A percentile compares a stretch with the other conserved stretches of the same genome.
Evolutionary conservation across 257 asterid genomes (phyloP).

Genomic region (Cynanchum wilfordii): DNA sequence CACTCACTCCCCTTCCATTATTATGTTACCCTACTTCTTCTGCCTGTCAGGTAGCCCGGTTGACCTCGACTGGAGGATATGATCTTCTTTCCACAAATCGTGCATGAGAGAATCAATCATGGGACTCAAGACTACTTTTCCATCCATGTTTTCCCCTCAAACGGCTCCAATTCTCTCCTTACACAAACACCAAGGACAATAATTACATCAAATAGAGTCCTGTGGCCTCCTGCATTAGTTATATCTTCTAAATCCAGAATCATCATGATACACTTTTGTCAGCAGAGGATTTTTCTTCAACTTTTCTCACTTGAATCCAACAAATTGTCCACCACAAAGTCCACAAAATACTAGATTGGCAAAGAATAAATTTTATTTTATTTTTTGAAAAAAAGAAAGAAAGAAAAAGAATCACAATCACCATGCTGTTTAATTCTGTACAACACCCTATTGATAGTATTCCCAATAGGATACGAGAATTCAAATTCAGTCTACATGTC

Average conservation of each 20-base stretch:
- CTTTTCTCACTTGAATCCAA: neutral
- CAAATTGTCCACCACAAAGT: neutral
- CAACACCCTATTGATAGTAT: neutral
- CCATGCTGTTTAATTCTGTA: neutral
- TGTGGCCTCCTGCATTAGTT: neutral
- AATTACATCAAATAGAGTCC: constrained; percentile 1
- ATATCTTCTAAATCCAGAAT: neutral
- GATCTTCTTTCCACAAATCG: neutral
- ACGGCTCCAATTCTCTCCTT: neutral
- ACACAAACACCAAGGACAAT: constrained; percentile 1
- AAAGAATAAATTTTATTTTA: neutral
- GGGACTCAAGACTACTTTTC: neutral
- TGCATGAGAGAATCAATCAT: neutral
- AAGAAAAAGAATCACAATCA: neutral
- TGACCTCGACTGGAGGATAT: neutral
- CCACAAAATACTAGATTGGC: neutral
- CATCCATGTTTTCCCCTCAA: neutral
- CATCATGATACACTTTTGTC: neutral
- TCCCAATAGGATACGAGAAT: neutral
- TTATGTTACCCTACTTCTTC: neutral
- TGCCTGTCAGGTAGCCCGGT: neutral
- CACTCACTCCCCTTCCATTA: neutral
- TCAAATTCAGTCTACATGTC: neutral
- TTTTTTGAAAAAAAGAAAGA: neutral
- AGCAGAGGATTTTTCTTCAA: neutral